These are phyloP conservation scores for Debaryomyces sp. DNA, from an alignment of 1,139 yeast genomes.

Conservation along the genomic window DNA sequence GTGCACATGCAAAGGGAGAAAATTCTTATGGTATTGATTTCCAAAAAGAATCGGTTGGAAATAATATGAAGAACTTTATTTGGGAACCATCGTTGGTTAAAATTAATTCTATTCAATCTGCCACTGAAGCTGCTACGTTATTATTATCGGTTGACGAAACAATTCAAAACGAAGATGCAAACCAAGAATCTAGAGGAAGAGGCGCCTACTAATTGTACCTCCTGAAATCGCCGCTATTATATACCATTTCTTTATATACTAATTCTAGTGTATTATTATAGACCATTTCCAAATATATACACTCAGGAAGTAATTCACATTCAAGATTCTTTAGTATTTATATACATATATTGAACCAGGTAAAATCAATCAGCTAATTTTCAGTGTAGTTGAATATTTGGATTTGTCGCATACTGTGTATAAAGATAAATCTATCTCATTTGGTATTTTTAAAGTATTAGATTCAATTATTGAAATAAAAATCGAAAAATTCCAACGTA, in stretches of 20 bases:
- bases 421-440: not conserved
- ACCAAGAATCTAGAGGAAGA: slow-evolving; percentile 58
- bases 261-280: slow-evolving; percentile 1
- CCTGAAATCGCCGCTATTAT: not conserved
- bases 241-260: slow-evolving; percentile 1
- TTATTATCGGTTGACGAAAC: slow-evolving; percentile 95
- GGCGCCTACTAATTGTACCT: slow-evolving; percentile 32
- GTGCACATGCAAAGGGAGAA: slow-evolving; percentile 94
- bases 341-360: too few species aligned
- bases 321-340: not conserved
- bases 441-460: not conserved
- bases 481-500: not conserved
- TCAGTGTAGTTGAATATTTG: too few species aligned
- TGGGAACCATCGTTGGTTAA: slow-evolving; percentile 99
- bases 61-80: slow-evolving; percentile 82
- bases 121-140: slow-evolving; percentile 96
- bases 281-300: not conserved
- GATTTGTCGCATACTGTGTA: not conserved
- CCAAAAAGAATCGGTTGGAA: slow-evolving; percentile 77
- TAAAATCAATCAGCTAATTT: too few species aligned
- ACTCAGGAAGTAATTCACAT: not conserved
- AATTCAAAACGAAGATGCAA: slow-evolving; percentile 74
- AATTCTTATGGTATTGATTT: slow-evolving; percentile 92
- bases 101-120: slow-evolving; percentile 89
- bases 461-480: not conserved